phyloP scores from a whole-genome alignment of 257 asterid genomes.

The Gentiana dahurica region DNA sequence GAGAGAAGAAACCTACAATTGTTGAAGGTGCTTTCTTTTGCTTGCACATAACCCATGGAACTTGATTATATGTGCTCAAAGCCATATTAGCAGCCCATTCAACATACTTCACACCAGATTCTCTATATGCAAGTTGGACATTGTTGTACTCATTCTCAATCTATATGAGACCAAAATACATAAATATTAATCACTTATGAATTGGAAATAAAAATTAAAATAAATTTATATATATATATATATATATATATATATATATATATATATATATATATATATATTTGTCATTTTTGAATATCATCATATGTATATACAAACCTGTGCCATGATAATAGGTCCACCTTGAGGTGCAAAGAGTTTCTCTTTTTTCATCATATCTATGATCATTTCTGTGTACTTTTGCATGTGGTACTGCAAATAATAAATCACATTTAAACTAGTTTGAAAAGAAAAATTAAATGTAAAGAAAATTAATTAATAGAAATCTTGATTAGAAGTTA shows the following conservation, averaged over 20 bases:
- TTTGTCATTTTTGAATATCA: background rate
- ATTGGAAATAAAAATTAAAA: too few relatives aligned
- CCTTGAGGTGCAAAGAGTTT: slow-evolving; percentile 90
- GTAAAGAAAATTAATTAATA: too few relatives aligned
- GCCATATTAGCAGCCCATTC: slow-evolving; percentile 93
- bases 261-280: too few relatives aligned
- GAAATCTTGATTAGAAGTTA: slow-evolving; percentile 1
- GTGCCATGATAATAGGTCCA: slow-evolving; percentile 94
- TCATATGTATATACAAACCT: slow-evolving; percentile 18
- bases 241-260: too few relatives aligned
- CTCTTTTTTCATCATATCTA: slow-evolving; percentile 48
- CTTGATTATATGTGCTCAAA: slow-evolving; percentile 26
- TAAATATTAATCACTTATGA: background rate
- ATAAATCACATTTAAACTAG: background rate
- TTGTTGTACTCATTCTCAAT: slow-evolving; percentile 88
- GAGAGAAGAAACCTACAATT: slow-evolving; percentile 31
- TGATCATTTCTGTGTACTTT: slow-evolving; percentile 42
- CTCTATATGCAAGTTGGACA: slow-evolving; percentile 62
- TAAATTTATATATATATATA: too few relatives aligned
- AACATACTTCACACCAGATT: slow-evolving; percentile 46
- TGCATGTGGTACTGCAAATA: slow-evolving; percentile 62
- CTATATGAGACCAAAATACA: slow-evolving; percentile 15
- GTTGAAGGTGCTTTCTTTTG: slow-evolving; percentile 67
- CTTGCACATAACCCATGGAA: slow-evolving; percentile 98
- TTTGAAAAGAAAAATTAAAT: too few relatives aligned